Evolutionary conservation across 164 flowering plant species (phyloP), one percentile per base, ranked within the genome.

Genomic region (Euptelea pleiosperma): DNA sequence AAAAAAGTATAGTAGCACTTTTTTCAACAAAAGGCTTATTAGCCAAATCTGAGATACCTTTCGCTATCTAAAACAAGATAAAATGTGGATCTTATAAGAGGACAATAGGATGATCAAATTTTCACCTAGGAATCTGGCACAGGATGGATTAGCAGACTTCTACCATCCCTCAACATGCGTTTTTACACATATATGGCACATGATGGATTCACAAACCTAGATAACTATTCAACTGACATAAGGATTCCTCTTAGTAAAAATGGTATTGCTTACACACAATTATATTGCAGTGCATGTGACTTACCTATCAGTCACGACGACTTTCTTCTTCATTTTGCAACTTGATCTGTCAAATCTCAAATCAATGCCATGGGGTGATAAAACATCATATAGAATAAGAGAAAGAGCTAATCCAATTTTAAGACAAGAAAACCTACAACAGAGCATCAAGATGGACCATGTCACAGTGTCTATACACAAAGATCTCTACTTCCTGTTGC

Each of bases 271-370:
- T 30, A 1, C 2, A 25, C 25, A 48, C 1, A 16, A 52, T 30
- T 18, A 50, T 29, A n/a, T 30, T 50, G 16, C 22, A 52, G 21
- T 18, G n/a, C n/a, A 25, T 24, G 39, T 42, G 54, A 70, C 82
- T 71, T 55, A 86, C 97, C 96, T 78, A 72, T 92, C 98, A 60
- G 89, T 84, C 41, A 89, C 96, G 19, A 92, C 98, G 50, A 87
- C 91, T 66, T 79, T 89, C 75, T 78, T 92, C 84, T 76, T 63
- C 77, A 79, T 26, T 55, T 66, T 68, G 75, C 96, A 92, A 60
- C 64, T 70, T 34, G 80, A 82, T 75, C 98, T 92, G 87, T 53
- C 44, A 65, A 68, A 66, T 58, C 25, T 58, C 33, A 61, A 57
- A 52, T 37, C 18, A 39, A 18, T 43, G 18, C 39, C 35, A 42